Evolutionary conservation across 208 protist species (phyloP), one percentile per base, ranked within the genome.

Genomic region (Lotmaria passim): DNA sequence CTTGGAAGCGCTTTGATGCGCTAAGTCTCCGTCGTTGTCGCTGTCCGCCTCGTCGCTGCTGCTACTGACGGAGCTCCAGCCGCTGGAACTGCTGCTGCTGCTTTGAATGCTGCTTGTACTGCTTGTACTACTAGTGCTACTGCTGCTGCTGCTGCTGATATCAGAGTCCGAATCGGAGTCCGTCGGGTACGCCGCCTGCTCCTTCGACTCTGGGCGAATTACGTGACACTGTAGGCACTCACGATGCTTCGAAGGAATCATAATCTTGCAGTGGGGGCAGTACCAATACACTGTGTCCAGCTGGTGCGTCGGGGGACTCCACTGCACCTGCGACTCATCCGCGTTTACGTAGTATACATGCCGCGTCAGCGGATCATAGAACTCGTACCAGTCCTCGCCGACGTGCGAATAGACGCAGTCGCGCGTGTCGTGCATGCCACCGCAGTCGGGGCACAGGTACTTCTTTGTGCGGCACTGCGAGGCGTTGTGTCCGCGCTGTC

Each of bases 341-440:
- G 80, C 72, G 68, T 91, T 86, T 34, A 68, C 64, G 79, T 95
- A 97, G 69, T 87, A 97, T 10, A 92, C 76, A 61, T 92, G 87
- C 28, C 80, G 38, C 15, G 70, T 83, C 10, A 44, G 10, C 0
- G 80, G 56, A 57, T 95, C 90, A 36, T 76, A 88, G 62, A 94
- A 97, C 70, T 97, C 92, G 50, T 93, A 89, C 88, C 89, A 97
- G 66, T 93, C 88, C 66, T 91, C 82, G 0, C 74, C 78, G 8
- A 80, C 72, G 63, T 95, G 90, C 47, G 91, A 78, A 60, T 83
- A 97, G 44, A 78, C 71, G 56, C 92, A 97, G 75, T 91, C 81
- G 26, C 79, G 75, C 0, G 86, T 91, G 73, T 91, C 79, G 61
- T 97, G 92, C 69, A 95, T 58, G 8, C 87, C 92, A 30, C 92